Percentiles rank a stretch among this genome's conserved stretches.
Evolutionary conservation across 2,329 filamentous ascomycete genomes (phyloP).

Genomic region (Nigrograna mackinnonii): DNA sequence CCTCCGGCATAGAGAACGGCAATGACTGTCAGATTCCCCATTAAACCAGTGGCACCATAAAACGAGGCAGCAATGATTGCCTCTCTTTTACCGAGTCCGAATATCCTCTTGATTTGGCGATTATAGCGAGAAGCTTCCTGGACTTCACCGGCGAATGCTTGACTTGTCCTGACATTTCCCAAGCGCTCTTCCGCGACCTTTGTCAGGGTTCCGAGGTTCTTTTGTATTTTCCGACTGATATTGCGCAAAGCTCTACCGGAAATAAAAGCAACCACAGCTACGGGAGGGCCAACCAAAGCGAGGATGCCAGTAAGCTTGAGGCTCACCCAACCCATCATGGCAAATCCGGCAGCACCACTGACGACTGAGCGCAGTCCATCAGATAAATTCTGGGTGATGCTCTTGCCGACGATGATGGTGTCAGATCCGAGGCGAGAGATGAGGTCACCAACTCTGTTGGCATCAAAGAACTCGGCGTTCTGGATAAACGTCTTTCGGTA

Average conservation of each 20-base stretch:
- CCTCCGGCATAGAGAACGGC: conserved; percentile 89
- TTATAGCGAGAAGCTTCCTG: conserved; percentile 93
- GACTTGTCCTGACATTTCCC: conserved; percentile 93
- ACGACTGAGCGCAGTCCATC: conserved; percentile 92
- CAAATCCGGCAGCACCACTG: conserved; percentile 85
- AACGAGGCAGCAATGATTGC: conserved; percentile 89
- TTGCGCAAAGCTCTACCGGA: conserved; percentile 89
- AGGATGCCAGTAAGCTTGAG: conserved; percentile 87
- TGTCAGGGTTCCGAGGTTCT: conserved; percentile 87
- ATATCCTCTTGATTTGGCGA: conserved; percentile 87
- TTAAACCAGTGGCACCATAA: conserved; percentile 83
- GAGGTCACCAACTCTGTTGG: conserved; percentile 92
- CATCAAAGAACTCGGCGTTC: conserved; percentile 98
- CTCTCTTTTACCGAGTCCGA: conserved; percentile 83
- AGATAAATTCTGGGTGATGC: conserved; percentile 95
- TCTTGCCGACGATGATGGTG: conserved; percentile 97
- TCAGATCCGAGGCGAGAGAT: conserved; percentile 95
- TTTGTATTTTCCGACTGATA: conserved; percentile 89
- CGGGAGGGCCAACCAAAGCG: conserved; percentile 83
- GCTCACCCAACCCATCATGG: conserved; percentile 95
- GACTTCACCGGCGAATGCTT: conserved; percentile 92
- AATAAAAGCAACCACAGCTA: conserved; percentile 87
- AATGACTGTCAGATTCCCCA: conserved; percentile 95
- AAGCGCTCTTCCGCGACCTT: conserved; percentile 98
- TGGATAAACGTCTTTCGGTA: conserved; percentile 94